Conservation (phyloP, 2,329 filamentous ascomycete genomes). For the Fusarium sublunatum region DNA sequence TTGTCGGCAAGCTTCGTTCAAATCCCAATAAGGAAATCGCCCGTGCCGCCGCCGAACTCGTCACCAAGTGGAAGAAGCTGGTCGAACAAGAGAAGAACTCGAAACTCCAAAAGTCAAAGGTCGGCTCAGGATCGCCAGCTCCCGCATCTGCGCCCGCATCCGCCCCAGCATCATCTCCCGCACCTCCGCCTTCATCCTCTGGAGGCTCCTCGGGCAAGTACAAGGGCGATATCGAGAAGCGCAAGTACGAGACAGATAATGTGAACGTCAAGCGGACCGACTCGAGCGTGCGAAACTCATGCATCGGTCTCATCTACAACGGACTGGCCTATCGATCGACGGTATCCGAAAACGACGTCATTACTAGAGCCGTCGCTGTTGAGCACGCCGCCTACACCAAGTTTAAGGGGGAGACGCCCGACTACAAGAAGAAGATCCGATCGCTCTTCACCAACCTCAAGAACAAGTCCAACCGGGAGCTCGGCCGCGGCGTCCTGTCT, state of each 20-base stretch:
- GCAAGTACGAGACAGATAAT: constrained; percentile 83
- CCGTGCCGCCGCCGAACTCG: constrained; percentile 81
- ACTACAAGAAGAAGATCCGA: constrained; percentile 89
- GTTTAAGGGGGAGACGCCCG: constrained; percentile 75
- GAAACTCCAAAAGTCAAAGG: constrained; percentile 57
- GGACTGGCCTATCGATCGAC: constrained; percentile 79
- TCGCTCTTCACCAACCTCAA: constrained; percentile 96
- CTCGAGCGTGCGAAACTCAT: constrained; percentile 80
- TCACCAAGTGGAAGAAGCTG: constrained; percentile 86
- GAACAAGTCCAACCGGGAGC: constrained; percentile 83
- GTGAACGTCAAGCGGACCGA: constrained; percentile 82
- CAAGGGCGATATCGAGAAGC: constrained; percentile 78
- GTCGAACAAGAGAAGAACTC: constrained; percentile 73
- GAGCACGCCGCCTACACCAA: constrained; percentile 80
- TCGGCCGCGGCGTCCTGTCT: constrained; percentile 79
- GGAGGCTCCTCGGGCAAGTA: constrained; percentile 61
- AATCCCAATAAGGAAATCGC: constrained; percentile 86
- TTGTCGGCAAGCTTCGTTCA: constrained; percentile 82
- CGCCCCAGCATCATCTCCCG: constrained; percentile 63
- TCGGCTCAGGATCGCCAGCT: constrained; percentile 52
- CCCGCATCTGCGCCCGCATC: constrained; percentile 58
- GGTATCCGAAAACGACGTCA: constrained; percentile 75
- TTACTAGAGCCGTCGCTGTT: constrained; percentile 82
- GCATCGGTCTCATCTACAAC: constrained; percentile 93
- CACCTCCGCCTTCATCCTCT: constrained; percentile 58